A percentile compares a stretch with the other conserved stretches of the same genome.
Conservation (phyloP, 148 eudicot species). For the Diospyros lotus region DNA sequence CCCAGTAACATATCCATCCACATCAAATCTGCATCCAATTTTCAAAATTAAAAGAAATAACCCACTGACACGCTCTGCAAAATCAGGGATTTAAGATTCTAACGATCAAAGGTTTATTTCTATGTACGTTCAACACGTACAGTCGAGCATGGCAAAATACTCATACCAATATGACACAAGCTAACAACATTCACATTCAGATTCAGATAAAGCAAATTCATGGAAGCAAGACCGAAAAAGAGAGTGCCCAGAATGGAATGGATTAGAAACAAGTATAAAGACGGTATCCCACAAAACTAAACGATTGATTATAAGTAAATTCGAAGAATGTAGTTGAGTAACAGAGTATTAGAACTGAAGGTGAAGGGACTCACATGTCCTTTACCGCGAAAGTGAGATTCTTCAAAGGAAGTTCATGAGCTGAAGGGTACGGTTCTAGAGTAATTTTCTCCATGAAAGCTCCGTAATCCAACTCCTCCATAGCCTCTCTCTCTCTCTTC, state of each 20-base stretch:
- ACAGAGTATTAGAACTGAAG: not conserved
- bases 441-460: slow-evolving; percentile 77
- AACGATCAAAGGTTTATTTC: not conserved
- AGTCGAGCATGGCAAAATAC: not conserved
- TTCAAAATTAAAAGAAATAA: not conserved
- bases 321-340: not conserved
- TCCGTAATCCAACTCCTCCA: slow-evolving; percentile 44
- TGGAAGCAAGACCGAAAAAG: not conserved
- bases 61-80: not conserved
- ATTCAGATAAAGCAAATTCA: not conserved
- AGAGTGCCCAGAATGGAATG: not conserved
- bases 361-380: slow-evolving; percentile 57
- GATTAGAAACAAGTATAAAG: not conserved
- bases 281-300: too few species aligned
- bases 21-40: slow-evolving; percentile 63
- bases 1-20: slow-evolving; percentile 64
- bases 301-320: not conserved
- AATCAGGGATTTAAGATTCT: not conserved
- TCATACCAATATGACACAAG: too few species aligned
- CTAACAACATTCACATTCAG: too few species aligned
- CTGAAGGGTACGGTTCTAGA: slow-evolving; percentile 28
- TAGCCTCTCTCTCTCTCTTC: slow-evolving; percentile 18
- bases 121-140: not conserved
- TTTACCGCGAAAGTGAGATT: slow-evolving; percentile 86
- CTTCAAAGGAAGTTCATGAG: slow-evolving; percentile 49